Evolutionary conservation across 2,329 filamentous ascomycete species (phyloP), one percentile per base, ranked within the genome.

Genomic region (Plectosphaerella cucumerina): DNA sequence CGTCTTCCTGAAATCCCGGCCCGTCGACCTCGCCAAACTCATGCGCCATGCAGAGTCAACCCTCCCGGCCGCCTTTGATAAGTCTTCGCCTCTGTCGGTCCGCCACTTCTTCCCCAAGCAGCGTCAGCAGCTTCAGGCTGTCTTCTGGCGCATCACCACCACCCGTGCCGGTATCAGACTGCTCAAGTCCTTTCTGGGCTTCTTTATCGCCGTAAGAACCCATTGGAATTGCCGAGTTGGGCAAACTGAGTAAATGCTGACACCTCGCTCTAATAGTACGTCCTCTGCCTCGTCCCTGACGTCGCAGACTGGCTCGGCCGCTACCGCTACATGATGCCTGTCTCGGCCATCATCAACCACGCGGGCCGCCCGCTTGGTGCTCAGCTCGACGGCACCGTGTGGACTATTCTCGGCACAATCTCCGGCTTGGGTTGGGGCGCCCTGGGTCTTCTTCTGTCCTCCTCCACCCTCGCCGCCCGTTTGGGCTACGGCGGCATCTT

Each of bases 331-430:
- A 72, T 84, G 53, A 76, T 81, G 69, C 74, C 71, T 4, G 62
- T 84, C 45, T 83, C 80, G 3, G 68, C 76, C n/a, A 72, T 83
- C 18, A 58, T 84, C 43, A 84, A 83, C 52, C 81, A 84, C 56
- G 71, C 81, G 3, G 78, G 76, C 20, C 70, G 81, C 35, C 75
- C 77, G 2, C 58, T 83, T 48, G 81, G 81, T 6, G 74, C 78
- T 12, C 80, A 84, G 56, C 61, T 84, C 20, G 81, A 84, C 59
- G 81, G 81, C 2, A 64, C 74, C 4, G 50, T 80, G 41, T 62
- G 79, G 18, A 82, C 79, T 5, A 75, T 72, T n/a, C 26, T 78
- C 6, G 81, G 81, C 3, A 76, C 77, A 1, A 74, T 74, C 5
- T 68, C 71, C 26, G 81, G 81, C 1, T 61, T 84, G 8, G 79